Percentiles rank a stretch among this genome's conserved stretches.
phyloP scores from a whole-genome alignment of 225 moss, liverwort and hornwort genomes.

The Physcomitrellopsis africana region DNA sequence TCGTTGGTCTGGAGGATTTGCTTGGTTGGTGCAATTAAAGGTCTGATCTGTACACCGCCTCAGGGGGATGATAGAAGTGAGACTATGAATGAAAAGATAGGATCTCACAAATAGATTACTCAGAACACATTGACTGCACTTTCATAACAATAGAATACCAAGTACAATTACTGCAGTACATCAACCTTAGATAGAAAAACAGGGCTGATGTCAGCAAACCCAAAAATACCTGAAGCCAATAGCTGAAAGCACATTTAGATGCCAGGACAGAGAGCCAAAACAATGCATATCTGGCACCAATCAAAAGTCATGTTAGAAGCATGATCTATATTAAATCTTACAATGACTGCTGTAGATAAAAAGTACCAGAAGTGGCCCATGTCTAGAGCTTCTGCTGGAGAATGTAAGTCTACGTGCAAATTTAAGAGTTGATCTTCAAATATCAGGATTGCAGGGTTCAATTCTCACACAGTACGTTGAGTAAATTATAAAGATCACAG shows the following conservation, averaged over 20 bases:
- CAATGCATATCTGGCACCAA: constrained; percentile 72
- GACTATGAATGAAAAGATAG: constrained; percentile 6
- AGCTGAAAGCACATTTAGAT: constrained; percentile 91
- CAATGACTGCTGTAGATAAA: not conserved
- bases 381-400: constrained; percentile 2
- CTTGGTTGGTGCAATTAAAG: constrained; percentile 89
- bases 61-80: constrained; percentile 8
- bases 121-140: not conserved
- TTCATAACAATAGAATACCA: constrained; percentile 9
- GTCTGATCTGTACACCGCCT: constrained; percentile 64
- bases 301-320: not conserved
- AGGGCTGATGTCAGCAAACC: not conserved
- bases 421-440: not conserved
- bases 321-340: constrained; percentile 10
- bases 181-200: constrained; percentile 21
- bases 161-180: constrained; percentile 1
- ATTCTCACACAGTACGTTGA: not conserved
- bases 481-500: not conserved
- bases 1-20: constrained; percentile 64
- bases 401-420: not conserved
- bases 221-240: constrained; percentile 84
- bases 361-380: constrained; percentile 6
- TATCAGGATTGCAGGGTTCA: not conserved
- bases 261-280: constrained; percentile 86
- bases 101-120: constrained; percentile 1